Evolutionary conservation across 179 eudicot species (phyloP), one percentile per base, ranked within the genome.

Genomic region (Heliamphora pulchella): DNA sequence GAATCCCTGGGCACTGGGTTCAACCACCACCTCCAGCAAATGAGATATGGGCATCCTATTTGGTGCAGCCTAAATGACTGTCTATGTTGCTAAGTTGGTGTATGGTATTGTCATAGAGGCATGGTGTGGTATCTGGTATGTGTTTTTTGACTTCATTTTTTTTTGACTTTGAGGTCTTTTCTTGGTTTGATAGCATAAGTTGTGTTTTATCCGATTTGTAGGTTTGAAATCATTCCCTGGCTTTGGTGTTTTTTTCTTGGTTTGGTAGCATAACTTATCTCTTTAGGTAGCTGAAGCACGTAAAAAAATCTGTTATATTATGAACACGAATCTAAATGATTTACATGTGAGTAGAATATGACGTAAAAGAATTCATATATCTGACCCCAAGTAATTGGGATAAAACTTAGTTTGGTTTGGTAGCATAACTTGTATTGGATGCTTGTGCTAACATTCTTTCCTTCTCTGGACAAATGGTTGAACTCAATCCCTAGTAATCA

Each of bases 1-100:
- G 99, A 61, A 94, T 96, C 82, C 98, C 98, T 5, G 94, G 96
- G 43, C 99, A 94, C 80, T 96, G 97, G 97, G 90, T 96, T 89
- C 93, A 90, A 81, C 94, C 97, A 54, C 94, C 98, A 55, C 90
- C 93, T 55, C 97, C 99, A 13, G 87, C 99, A 47, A 88, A 94
- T 78, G 94, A 89, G 78, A 81, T 91, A 82, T 96, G 99, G 99
- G 97, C 91, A 81, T 96, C 99, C 74, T 96, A 92, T 86, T 81
- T 96, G 62, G 89, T 87, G 80, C 89, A 79, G 79, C 94, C 64
- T 78, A 44, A 82, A 88, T 84, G 86, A 89, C 59, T 59, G 8
- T 71, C 18, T 66, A 74, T 46, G 51, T 54, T 66, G 13, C 74
- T 48, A 5, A 31, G 59, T 50, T 66, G 47, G 74, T 76, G 71